These are phyloP conservation scores for Endothia cerciana DNA, from an alignment of 2,329 filamentous ascomycete genomes.

Conservation along the genomic window DNA sequence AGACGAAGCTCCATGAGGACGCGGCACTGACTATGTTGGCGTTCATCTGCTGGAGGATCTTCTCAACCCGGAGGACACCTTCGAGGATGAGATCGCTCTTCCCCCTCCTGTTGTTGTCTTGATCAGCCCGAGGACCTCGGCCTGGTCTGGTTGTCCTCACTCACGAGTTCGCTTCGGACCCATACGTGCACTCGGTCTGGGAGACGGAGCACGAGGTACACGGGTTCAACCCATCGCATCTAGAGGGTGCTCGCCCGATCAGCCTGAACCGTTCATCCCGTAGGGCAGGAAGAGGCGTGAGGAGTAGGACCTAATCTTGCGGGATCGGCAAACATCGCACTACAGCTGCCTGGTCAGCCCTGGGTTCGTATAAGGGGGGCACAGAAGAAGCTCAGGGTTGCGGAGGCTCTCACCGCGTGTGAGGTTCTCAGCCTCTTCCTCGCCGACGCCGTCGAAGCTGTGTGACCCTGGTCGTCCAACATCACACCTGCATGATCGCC, in stretches of 20 bases:
- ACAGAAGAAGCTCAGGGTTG: neutral
- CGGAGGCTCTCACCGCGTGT: slow-evolving; percentile 42
- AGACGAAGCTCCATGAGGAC: neutral
- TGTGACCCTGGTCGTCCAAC: slow-evolving; percentile 33
- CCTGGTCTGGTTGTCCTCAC: slow-evolving; percentile 23
- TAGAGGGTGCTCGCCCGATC: slow-evolving; percentile 32
- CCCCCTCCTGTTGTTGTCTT: slow-evolving; percentile 41
- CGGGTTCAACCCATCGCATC: slow-evolving; percentile 52
- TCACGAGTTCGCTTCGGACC: slow-evolving; percentile 49
- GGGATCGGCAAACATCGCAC: slow-evolving; percentile 52
- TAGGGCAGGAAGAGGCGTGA: neutral
- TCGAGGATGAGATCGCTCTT: slow-evolving; percentile 58
- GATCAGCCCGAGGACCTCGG: neutral
- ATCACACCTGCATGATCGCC: slow-evolving; percentile 4
- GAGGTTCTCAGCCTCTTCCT: slow-evolving; percentile 48
- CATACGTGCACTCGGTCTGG: slow-evolving; percentile 46
- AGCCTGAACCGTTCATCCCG: slow-evolving; percentile 7
- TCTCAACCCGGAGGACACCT: slow-evolving; percentile 52
- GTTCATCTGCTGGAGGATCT: slow-evolving; percentile 49
- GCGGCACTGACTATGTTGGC: slow-evolving; percentile 41
- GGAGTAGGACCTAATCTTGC: slow-evolving; percentile 49
- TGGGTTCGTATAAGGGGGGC: too few species aligned
- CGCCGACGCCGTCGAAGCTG: slow-evolving; percentile 34
- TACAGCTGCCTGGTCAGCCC: slow-evolving; percentile 32
- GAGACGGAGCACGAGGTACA: slow-evolving; percentile 45